These are phyloP conservation scores for Chenopodium quinoa DNA, from an alignment of 148 eudicot genomes.

Conservation along the genomic window DNA sequence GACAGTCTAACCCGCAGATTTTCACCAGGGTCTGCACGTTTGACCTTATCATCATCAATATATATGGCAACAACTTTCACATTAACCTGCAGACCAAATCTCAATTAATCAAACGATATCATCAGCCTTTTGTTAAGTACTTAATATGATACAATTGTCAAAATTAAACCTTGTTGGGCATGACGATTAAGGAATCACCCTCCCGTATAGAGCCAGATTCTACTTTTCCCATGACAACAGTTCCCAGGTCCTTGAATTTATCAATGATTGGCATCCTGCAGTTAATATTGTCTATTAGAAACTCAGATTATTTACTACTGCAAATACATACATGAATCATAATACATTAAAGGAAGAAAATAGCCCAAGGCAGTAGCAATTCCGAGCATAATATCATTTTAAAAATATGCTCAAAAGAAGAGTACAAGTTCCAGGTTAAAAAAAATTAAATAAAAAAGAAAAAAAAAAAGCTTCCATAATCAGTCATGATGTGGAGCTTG, in stretches of 20 bases:
- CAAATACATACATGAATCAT: neutral
- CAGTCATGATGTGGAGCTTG: neutral
- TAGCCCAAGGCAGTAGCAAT: neutral
- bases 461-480: neutral
- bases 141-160: neutral
- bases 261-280: constrained; percentile 77
- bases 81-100: constrained; percentile 48
- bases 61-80: constrained; percentile 77
- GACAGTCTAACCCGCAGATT: constrained; percentile 76
- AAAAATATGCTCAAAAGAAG: neutral
- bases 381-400: neutral
- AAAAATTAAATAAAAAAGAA: too few relatives aligned
- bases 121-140: neutral
- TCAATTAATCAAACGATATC: neutral
- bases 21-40: constrained; percentile 83
- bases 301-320: neutral
- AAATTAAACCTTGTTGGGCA: constrained; percentile 83
- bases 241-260: constrained; percentile 90
- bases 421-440: neutral
- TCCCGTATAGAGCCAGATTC: constrained; percentile 85
- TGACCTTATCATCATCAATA: constrained; percentile 74
- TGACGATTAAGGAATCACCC: constrained; percentile 66
- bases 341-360: neutral
- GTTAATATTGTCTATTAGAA: neutral
- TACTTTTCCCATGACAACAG: constrained; percentile 90